These are phyloP conservation scores for Cucurbita pepo DNA, from an alignment of 306 rosid species.

Conservation along the genomic window DNA sequence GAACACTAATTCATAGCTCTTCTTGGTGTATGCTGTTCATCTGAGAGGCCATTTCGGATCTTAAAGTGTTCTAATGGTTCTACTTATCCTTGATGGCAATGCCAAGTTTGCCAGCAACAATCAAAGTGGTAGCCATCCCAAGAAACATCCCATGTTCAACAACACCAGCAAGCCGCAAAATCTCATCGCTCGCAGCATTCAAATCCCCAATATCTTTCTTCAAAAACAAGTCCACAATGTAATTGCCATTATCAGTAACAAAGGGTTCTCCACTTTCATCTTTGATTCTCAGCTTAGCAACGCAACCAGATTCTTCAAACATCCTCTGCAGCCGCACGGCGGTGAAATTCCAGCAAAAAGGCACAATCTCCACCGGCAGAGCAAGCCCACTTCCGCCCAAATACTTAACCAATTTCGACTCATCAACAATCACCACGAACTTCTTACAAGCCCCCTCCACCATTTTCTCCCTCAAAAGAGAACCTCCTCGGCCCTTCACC, in stretches of 20 bases:
- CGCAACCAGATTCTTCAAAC: constrained; percentile 47
- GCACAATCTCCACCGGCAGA: constrained; percentile 69
- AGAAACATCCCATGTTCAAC: constrained; percentile 92
- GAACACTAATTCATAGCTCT: not conserved
- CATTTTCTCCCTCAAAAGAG: constrained; percentile 73
- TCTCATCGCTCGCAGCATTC: constrained; percentile 51
- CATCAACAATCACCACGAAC: constrained; percentile 71
- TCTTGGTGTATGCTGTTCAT: not conserved
- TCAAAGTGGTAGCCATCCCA: constrained; percentile 76
- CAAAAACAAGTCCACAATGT: constrained; percentile 60
- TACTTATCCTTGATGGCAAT: constrained; percentile 45
- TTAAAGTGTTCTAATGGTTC: not conserved
- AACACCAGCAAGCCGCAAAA: constrained; percentile 63
- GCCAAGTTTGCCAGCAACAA: constrained; percentile 77
- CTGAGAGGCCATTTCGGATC: not conserved
- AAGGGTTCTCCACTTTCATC: constrained; percentile 30
- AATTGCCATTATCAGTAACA: constrained; percentile 69
- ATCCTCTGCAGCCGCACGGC: constrained; percentile 32
- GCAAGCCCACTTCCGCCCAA: constrained; percentile 67
- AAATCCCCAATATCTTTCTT: constrained; percentile 57
- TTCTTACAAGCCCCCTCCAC: constrained; percentile 61
- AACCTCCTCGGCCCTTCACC: constrained; percentile 86
- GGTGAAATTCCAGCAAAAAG: constrained; percentile 67
- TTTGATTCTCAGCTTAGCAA: constrained; percentile 40
- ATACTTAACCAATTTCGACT: constrained; percentile 50